Base-by-base conservation (phyloP, 768 basidiomycete species). In the Fomitopsis pulvina region DNA sequence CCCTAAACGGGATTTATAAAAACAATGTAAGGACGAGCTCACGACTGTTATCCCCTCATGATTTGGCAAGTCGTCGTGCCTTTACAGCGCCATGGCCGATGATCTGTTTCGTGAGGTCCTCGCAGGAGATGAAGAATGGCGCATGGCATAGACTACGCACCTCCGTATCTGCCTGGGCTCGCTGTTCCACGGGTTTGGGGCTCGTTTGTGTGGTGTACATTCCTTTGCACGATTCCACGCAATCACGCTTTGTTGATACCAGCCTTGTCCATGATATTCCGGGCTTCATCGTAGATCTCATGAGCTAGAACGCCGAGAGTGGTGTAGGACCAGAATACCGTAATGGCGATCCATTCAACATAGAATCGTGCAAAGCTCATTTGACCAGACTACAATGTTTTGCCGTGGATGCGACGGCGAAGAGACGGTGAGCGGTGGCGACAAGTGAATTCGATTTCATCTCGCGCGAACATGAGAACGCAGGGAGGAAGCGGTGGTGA, bases 171-270 rank as follows among this genome's bases (percentile, higher is more conserved):
- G 81, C 85, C 81, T 76, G 65, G 71, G 68, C 73, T 74, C 74
- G 69, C 66, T 51, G 64, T 56, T 58, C 58, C 58, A 79, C 78
- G 72, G 74, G 73, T 70, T 63, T 72, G 76, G 83, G 85, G 86
- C 75, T 85, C 85, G 85, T 89, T 85, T 80, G 80, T 45, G 82
- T 80, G 85, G 86, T 84, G 83, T 71, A 89, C 86, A 89, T 85
- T 18, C 18, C 34, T 37, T 37, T 18, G 14, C 34, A 42, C 47
- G 38, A 18, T 37, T 37, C 34, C 34, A 37, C 34, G 34, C 18
- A 18, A 37, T 37, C 34, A 37, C 18, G 5, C 14, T 37, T 12
- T 14, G 30, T 37, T 12, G 5, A 18, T 37, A 18, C 8, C 25
- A 48, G 39, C 27, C 32, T 42, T 42, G 41, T 10, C 11, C 4